A percentile compares a stretch with the other conserved stretches of the same genome.
Evolutionary conservation across 176 grass and related monocot species (phyloP).

Genomic region (Luzula sylvatica): DNA sequence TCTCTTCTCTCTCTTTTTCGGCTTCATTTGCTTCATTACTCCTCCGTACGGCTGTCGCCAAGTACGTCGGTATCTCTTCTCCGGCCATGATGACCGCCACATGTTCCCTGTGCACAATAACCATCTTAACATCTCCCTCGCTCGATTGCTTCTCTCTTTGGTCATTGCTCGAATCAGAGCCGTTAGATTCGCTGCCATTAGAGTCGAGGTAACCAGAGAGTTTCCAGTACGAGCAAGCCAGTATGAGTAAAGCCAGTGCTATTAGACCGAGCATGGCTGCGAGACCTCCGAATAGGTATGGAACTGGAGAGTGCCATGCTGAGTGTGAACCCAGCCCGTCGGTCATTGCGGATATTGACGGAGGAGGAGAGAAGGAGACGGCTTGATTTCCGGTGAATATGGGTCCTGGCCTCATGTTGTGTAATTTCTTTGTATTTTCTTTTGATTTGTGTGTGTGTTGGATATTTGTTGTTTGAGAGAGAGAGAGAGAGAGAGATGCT

Average conservation of each 20-base stretch:
- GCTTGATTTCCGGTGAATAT: slow-evolving; percentile 22
- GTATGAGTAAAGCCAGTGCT: slow-evolving; percentile 80
- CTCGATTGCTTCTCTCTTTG: slow-evolving; percentile 5
- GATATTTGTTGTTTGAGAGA: not conserved
- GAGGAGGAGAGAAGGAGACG: slow-evolving; percentile 19
- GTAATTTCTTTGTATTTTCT: not conserved
- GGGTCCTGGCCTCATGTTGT: slow-evolving; percentile 45
- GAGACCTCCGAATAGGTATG: slow-evolving; percentile 75
- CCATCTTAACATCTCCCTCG: slow-evolving; percentile 5
- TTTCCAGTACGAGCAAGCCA: slow-evolving; percentile 93
- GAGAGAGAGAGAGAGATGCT: slow-evolving; percentile 1
- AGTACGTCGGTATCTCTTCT: slow-evolving; percentile 13
- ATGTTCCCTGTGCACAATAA: not conserved
- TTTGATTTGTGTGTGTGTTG: not conserved
- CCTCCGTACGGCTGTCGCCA: slow-evolving; percentile 11
- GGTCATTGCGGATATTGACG: slow-evolving; percentile 8
- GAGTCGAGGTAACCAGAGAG: slow-evolving; percentile 56
- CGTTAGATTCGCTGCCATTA: not conserved
- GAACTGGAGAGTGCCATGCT: slow-evolving; percentile 72
- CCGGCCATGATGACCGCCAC: slow-evolving; percentile 17
- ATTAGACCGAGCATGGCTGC: slow-evolving; percentile 83
- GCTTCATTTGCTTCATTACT: not conserved
- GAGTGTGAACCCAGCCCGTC: slow-evolving; percentile 34
- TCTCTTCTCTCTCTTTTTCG: not conserved
- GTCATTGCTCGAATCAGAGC: not conserved